Base-by-base conservation (phyloP, 1,139 yeast species). In the Pichia cactophila region DNA sequence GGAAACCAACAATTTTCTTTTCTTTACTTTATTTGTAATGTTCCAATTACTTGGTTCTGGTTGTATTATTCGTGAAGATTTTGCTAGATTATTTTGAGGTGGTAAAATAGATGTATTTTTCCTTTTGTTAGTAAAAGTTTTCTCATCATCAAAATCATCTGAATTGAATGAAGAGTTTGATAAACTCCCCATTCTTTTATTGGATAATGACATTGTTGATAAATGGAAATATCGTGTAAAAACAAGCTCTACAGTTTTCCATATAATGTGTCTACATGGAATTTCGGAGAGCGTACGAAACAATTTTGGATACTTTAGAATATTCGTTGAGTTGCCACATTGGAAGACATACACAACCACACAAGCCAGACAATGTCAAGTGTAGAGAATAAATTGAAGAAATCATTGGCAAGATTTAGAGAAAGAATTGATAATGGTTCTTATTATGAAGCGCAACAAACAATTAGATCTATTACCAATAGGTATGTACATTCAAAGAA, bases 371-470 rank as follows among this genome's bases (percentile, higher is more conserved):
- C 20, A n/a, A 41, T 17, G 36, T 36, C 20, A 14, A 14, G 17
- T 9, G 48, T 55, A 39, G 62, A 65, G 48, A 69, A 67, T 44
- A 82, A 81, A 60, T 66, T 83, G 39, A 72, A 75, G 48, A 76
- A 77, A 60, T 82, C 88, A 2, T 67, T 84, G 44, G 79, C 73
- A 33, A 69, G 92, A 54, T 84, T 84, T 68, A 79, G 81, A 60
- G 74, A 76, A 44, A 52, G 86, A 60, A 83, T 90, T 55, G 78
- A 77, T 45, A 76, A 75, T 45, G 89, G 89, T 2, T 86, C 89
- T 48, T 88, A 75, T 68, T 90, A 90, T 63, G 98, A 92, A 64
- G 97, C 97, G 0, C 96, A 90, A 63, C 97, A 90, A 66, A 90
- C 96, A 0, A 74, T 90, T 47, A 73, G 96, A 60, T 88, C 97